These are phyloP conservation scores for Entophlyctis helioformis DNA, from an alignment of 192 early-diverging fungal species.

Conservation along the genomic window DNA sequence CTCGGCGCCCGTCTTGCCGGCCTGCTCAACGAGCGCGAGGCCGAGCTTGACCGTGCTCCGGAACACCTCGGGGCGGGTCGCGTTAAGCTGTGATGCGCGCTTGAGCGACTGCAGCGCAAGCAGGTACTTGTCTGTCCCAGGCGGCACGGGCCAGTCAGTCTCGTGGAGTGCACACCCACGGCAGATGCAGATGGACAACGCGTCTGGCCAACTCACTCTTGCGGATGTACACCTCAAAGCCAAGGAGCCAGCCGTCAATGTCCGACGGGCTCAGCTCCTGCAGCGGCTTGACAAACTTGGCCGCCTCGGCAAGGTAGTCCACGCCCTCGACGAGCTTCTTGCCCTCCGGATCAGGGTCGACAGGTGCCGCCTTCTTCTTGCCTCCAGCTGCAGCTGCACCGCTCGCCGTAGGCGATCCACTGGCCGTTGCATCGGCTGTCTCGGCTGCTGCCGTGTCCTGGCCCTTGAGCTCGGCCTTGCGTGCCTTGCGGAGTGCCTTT, in stretches of 20 bases:
- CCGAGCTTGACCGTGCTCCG: too few relatives aligned
- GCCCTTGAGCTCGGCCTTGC: constrained; percentile 59
- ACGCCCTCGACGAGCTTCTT: constrained; percentile 47
- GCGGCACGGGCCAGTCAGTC: not conserved
- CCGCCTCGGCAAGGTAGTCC: constrained; percentile 62
- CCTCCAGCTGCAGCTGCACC: too few relatives aligned
- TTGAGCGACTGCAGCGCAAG: constrained; percentile 52
- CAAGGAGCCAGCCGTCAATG: constrained; percentile 53
- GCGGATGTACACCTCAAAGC: constrained; percentile 52
- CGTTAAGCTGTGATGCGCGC: too few relatives aligned
- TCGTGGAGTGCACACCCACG: not conserved
- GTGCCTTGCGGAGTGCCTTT: constrained; percentile 62
- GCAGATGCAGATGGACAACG: not conserved
- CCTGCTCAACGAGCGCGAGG: too few relatives aligned
- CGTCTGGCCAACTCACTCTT: constrained; percentile 28
- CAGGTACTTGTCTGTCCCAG: constrained; percentile 42
- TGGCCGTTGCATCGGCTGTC: constrained; percentile 10
- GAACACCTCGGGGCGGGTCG: too few relatives aligned
- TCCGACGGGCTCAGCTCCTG: constrained; percentile 35
- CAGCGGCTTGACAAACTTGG: constrained; percentile 66
- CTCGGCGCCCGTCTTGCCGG: too few relatives aligned
- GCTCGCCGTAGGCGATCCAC: constrained; percentile 30
- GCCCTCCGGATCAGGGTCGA: constrained; percentile 64
- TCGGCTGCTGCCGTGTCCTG: constrained; percentile 37
- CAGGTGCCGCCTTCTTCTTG: constrained; percentile 33